phyloP scores from a whole-genome alignment of 2,329 filamentous ascomycete species.

The Orbilia brochopaga region DNA sequence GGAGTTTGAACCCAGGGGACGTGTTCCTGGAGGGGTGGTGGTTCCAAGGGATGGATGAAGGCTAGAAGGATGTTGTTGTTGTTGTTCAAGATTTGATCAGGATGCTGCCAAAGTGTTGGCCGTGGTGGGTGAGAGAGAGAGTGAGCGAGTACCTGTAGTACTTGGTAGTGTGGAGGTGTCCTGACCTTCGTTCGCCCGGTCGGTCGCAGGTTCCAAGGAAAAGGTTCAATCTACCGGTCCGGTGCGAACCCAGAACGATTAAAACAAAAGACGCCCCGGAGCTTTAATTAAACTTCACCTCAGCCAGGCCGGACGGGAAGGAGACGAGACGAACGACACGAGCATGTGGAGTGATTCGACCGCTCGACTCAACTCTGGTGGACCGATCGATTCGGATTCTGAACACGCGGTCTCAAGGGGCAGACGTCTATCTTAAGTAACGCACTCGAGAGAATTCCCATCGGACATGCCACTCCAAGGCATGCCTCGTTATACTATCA shows the following conservation, averaged over 20 bases:
- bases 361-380: no score
- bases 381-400: not conserved
- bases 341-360: slow-evolving; percentile 6
- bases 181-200: not conserved
- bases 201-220: not conserved
- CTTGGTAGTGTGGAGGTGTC: slow-evolving; percentile 12
- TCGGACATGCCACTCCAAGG: no score
- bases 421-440: not conserved
- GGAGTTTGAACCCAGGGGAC: slow-evolving; percentile 38
- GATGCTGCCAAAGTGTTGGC: slow-evolving; percentile 37
- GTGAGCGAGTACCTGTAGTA: no score
- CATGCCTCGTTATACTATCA: no score
- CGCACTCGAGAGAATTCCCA: no score
- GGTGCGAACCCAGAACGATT: not conserved
- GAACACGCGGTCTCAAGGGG: not conserved
- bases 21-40: slow-evolving; percentile 24
- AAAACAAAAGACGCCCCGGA: no score
- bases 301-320: not conserved
- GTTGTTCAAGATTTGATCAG: slow-evolving; percentile 50
- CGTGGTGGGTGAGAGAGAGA: slow-evolving; percentile 17
- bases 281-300: not conserved
- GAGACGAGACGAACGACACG: not conserved
- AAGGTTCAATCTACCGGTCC: not conserved
- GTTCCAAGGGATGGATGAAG: slow-evolving; percentile 46
- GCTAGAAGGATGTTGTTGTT: slow-evolving; percentile 36